These are phyloP conservation scores for Spathaspora jeffriesii DNA, from an alignment of 1,139 yeast genomes.

Conservation along the genomic window DNA sequence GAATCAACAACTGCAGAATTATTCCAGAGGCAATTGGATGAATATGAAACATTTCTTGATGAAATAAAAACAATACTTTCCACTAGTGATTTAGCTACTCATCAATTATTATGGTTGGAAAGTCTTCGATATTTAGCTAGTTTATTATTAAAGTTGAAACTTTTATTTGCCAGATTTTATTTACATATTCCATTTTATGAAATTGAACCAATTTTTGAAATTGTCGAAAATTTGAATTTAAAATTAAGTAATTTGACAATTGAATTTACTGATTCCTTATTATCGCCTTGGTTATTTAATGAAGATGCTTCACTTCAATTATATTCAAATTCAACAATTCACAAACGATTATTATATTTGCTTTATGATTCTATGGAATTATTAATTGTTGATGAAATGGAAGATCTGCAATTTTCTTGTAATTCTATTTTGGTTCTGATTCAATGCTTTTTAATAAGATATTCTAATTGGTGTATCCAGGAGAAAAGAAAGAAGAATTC, in stretches of 20 bases:
- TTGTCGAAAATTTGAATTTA: constrained; percentile 1
- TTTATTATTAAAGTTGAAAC: constrained; percentile 6
- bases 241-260: constrained; percentile 4
- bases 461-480: constrained; percentile 2
- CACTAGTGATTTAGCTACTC: constrained; percentile 4
- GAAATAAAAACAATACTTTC: constrained; percentile 5
- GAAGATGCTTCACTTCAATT: neutral
- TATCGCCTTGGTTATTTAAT: constrained; percentile 1
- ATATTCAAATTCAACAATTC: neutral
- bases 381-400: constrained; percentile 17
- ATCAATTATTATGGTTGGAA: constrained; percentile 13
- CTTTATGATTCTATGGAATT: constrained; percentile 14
- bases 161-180: constrained; percentile 5
- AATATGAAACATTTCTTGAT: constrained; percentile 7
- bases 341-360: constrained; percentile 4
- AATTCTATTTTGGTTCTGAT: constrained; percentile 5
- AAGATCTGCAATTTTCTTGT: constrained; percentile 7
- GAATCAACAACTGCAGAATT: constrained; percentile 1
- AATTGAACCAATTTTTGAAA: constrained; percentile 6
- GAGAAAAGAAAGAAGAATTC: neutral
- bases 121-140: constrained; percentile 4
- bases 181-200: constrained; percentile 7
- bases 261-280: constrained; percentile 2
- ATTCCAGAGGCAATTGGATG: constrained; percentile 4
- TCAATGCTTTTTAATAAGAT: constrained; percentile 8